A percentile compares a stretch with the other conserved stretches of the same genome.
Evolutionary conservation across 805 yeast genomes (phyloP).

Genomic region (Schwanniomyces vanrijiae): DNA sequence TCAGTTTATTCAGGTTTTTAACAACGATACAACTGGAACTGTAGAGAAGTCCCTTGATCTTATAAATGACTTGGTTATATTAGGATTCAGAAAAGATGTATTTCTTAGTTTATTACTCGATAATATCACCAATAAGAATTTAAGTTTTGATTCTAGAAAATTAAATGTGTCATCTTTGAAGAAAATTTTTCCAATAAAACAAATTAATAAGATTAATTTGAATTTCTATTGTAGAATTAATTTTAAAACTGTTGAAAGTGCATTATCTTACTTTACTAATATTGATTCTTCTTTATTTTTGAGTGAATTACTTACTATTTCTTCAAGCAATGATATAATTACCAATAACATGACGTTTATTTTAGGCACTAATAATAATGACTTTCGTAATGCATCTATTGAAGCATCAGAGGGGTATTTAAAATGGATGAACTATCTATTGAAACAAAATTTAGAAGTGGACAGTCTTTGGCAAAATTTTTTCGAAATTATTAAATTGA

Average conservation of each 20-base stretch:
- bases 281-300: slow-evolving; percentile 6
- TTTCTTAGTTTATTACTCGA: slow-evolving; percentile 32
- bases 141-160: slow-evolving; percentile 35
- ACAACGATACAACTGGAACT: slow-evolving; percentile 35
- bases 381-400: slow-evolving; percentile 30
- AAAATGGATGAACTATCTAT: slow-evolving; percentile 14
- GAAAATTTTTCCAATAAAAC: neutral
- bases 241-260: neutral
- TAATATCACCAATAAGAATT: slow-evolving; percentile 34
- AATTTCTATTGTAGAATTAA: neutral
- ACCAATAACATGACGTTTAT: neutral
- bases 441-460: neutral
- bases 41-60: slow-evolving; percentile 15
- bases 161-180: slow-evolving; percentile 40
- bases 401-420: slow-evolving; percentile 39
- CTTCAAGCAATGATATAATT: neutral
- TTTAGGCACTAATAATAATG: slow-evolving; percentile 14
- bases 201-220: neutral
- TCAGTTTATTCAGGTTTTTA: slow-evolving; percentile 58
- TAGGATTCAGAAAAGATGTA: slow-evolving; percentile 23
- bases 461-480: slow-evolving; percentile 16
- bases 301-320: slow-evolving; percentile 1
- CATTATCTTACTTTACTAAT: neutral
- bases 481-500: slow-evolving; percentile 13
- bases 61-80: slow-evolving; percentile 13